Percentiles rank a stretch among this genome's conserved stretches.
Conservation (phyloP, 192 early-diverging fungal species). For the Radiomyces spectabilis region DNA sequence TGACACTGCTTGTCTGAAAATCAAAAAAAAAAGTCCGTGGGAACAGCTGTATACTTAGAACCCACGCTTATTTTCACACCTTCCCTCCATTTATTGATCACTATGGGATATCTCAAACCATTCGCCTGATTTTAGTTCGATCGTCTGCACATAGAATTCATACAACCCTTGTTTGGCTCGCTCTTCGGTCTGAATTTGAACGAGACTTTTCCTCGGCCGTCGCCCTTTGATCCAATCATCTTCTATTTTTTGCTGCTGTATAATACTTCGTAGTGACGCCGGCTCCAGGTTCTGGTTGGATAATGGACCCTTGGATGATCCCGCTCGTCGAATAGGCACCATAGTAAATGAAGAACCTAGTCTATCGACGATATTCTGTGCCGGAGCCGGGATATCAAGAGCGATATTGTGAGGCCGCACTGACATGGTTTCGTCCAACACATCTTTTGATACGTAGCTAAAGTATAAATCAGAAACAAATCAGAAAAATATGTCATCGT, state of each 20-base stretch:
- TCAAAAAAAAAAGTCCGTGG: too few relatives aligned
- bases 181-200: constrained; percentile 45
- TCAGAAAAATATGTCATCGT: not conserved
- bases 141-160: constrained; percentile 28
- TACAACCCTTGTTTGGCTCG: constrained; percentile 24
- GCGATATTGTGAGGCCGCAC: not conserved
- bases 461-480: not conserved
- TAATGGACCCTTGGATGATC: not conserved
- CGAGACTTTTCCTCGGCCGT: constrained; percentile 38
- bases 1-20: too few relatives aligned
- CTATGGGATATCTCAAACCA: constrained; percentile 44
- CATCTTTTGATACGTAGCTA: constrained; percentile 1
- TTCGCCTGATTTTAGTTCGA: constrained; percentile 33
- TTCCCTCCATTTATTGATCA: too few relatives aligned
- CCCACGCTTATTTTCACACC: too few relatives aligned
- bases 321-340: not conserved
- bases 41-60: too few relatives aligned
- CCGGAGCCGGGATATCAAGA: not conserved
- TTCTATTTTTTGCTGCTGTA: constrained; percentile 4
- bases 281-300: too few relatives aligned
- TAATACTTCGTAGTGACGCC: constrained; percentile 10
- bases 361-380: not conserved
- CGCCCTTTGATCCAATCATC: constrained; percentile 19
- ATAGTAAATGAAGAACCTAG: constrained; percentile 4
- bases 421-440: not conserved